Conservation (phyloP, 345 rosid genomes). For the Limnanthes douglasii region DNA sequence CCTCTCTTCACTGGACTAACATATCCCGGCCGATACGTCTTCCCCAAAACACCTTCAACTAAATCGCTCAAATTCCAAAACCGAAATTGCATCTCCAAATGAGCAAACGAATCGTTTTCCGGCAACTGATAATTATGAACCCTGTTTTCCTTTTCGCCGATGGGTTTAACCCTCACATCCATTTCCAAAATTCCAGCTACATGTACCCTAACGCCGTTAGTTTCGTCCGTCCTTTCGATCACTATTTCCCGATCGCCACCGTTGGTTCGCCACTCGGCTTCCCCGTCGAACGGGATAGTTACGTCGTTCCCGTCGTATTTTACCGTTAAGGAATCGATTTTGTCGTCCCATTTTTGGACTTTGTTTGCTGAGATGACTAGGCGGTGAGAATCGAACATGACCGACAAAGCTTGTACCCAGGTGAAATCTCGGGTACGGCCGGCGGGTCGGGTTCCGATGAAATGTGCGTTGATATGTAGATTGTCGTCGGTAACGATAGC, state of each 20-base stretch:
- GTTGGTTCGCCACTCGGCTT: slow-evolving; percentile 27
- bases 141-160: slow-evolving; percentile 35
- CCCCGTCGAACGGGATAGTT: slow-evolving; percentile 20
- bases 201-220: slow-evolving; percentile 24
- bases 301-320: slow-evolving; percentile 27
- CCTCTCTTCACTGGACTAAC: slow-evolving; percentile 51
- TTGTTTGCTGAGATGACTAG: slow-evolving; percentile 40
- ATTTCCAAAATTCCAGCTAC: slow-evolving; percentile 29
- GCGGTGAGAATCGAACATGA: slow-evolving; percentile 38
- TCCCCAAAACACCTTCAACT: slow-evolving; percentile 60
- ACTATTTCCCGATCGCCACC: slow-evolving; percentile 13
- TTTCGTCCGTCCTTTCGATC: slow-evolving; percentile 40
- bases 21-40: slow-evolving; percentile 46
- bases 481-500: slow-evolving; percentile 49
- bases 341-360: slow-evolving; percentile 29
- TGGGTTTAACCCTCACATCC: slow-evolving; percentile 35
- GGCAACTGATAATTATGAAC: slow-evolving; percentile 50
- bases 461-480: slow-evolving; percentile 57
- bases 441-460: slow-evolving; percentile 42
- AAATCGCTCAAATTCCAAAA: slow-evolving; percentile 26
- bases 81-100: slow-evolving; percentile 54
- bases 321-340: slow-evolving; percentile 27
- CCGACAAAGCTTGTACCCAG: slow-evolving; percentile 59
- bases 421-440: slow-evolving; percentile 52
- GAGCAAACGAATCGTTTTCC: slow-evolving; percentile 43